phyloP scores from a whole-genome alignment of 2,329 filamentous ascomycete species.

The Phialocephala subalpina region DNA sequence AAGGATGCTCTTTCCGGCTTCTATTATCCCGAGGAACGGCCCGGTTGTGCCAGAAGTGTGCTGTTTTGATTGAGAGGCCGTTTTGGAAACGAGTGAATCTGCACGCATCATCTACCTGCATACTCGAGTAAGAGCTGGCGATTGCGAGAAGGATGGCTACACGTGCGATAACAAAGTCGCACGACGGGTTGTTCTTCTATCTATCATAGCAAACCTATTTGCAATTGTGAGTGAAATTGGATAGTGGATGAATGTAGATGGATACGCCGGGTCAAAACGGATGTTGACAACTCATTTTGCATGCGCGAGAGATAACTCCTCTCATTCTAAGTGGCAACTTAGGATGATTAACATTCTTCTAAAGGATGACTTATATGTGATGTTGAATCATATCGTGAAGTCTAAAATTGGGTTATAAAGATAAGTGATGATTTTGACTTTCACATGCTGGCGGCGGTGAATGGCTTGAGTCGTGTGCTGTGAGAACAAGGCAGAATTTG shows the following conservation, averaged over 20 bases:
- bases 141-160: background rate
- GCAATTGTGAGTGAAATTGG: too few species aligned
- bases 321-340: background rate
- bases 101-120: background rate
- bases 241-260: background rate
- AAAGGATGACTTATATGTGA: background rate
- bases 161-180: slow-evolving; percentile 4
- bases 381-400: background rate
- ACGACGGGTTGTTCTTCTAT: background rate
- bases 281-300: slow-evolving; percentile 23
- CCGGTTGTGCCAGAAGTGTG: slow-evolving; percentile 15
- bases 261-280: background rate
- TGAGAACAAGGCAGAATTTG: background rate
- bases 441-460: background rate
- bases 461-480: background rate
- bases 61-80: slow-evolving; percentile 7
- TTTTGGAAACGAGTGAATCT: background rate
- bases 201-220: too few species aligned
- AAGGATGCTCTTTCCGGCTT: background rate
- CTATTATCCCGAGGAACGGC: slow-evolving; percentile 12
- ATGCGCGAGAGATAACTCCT: slow-evolving; percentile 19
- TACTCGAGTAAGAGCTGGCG: background rate
- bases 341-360: background rate
- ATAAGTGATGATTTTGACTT: background rate
- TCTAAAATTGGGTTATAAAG: background rate